phyloP scores from a whole-genome alignment of 176 grass and related monocot genomes.

The Rhynchospora tenuis region DNA sequence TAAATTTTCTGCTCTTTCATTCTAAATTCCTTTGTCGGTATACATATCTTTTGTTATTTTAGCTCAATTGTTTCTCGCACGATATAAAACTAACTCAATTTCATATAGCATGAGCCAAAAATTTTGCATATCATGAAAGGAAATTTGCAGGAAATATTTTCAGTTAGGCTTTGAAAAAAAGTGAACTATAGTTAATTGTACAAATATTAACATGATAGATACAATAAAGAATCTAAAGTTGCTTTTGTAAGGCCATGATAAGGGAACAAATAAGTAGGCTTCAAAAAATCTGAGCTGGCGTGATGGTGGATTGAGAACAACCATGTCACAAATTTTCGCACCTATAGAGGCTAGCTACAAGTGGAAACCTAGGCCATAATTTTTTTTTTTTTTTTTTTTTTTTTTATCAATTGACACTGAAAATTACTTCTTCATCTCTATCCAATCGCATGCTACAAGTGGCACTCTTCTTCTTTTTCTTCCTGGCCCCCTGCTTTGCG shows the following conservation, averaged over 20 bases:
- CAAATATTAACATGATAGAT: background rate
- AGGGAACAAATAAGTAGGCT: background rate
- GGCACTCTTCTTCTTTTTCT: background rate
- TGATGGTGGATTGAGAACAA: slow-evolving; percentile 6
- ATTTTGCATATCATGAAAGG: too few relatives aligned
- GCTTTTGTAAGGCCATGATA: background rate
- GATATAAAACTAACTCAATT: too few relatives aligned
- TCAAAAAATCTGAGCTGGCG: background rate
- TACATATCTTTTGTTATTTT: too few relatives aligned
- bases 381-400: background rate
- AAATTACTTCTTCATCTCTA: background rate
- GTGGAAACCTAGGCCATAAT: background rate
- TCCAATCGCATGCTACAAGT: background rate
- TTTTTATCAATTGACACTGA: background rate
- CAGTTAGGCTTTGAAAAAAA: too few relatives aligned
- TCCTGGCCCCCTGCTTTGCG: background rate
- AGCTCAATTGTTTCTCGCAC: too few relatives aligned
- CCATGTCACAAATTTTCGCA: background rate
- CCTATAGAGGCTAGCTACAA: background rate
- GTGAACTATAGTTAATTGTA: too few relatives aligned
- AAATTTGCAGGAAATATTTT: too few relatives aligned
- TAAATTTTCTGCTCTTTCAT: too few relatives aligned
- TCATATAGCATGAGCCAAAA: too few relatives aligned
- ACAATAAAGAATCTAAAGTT: background rate
- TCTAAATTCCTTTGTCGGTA: too few relatives aligned